These are phyloP conservation scores for Rosa rugosa DNA, from an alignment of 306 rosid genomes.

Conservation along the genomic window DNA sequence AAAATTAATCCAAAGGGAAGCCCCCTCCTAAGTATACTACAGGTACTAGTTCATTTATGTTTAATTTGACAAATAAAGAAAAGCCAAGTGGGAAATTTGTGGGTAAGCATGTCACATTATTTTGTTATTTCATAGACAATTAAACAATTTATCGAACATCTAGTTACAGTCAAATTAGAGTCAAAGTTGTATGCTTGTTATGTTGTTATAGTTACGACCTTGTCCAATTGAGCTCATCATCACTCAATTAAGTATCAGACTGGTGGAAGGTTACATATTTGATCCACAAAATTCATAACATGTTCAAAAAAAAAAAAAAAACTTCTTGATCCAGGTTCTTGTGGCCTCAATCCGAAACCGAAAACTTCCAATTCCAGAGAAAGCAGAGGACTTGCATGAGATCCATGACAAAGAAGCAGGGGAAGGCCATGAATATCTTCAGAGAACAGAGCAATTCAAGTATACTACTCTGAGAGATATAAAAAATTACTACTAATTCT, in stretches of 20 bases:
- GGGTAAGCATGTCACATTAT: too few relatives aligned
- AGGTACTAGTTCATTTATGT: slow-evolving; percentile 35
- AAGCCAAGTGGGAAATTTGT: too few relatives aligned
- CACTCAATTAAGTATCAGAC: neutral
- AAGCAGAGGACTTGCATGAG: slow-evolving; percentile 52
- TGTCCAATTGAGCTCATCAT: neutral
- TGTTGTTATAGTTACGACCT: too few relatives aligned
- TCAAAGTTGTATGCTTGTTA: too few relatives aligned
- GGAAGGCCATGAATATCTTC: slow-evolving; percentile 45
- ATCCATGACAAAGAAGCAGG: slow-evolving; percentile 43
- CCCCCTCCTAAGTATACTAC: slow-evolving; percentile 58
- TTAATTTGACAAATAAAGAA: neutral
- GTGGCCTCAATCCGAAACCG: slow-evolving; percentile 58
- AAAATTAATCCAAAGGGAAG: slow-evolving; percentile 52
- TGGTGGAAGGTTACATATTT: neutral
- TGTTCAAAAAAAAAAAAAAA: neutral
- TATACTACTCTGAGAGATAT: neutral
- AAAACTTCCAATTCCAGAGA: slow-evolving; percentile 54
- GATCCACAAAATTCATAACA: neutral
- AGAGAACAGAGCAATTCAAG: slow-evolving; percentile 81
- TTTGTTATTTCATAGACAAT: too few relatives aligned
- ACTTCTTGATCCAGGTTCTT: slow-evolving; percentile 42
- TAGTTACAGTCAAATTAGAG: too few relatives aligned
- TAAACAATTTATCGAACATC: too few relatives aligned
- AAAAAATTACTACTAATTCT: neutral